Base-by-base conservation (phyloP, 2,329 filamentous ascomycete genomes). In the Aspergillus uvarum region DNA sequence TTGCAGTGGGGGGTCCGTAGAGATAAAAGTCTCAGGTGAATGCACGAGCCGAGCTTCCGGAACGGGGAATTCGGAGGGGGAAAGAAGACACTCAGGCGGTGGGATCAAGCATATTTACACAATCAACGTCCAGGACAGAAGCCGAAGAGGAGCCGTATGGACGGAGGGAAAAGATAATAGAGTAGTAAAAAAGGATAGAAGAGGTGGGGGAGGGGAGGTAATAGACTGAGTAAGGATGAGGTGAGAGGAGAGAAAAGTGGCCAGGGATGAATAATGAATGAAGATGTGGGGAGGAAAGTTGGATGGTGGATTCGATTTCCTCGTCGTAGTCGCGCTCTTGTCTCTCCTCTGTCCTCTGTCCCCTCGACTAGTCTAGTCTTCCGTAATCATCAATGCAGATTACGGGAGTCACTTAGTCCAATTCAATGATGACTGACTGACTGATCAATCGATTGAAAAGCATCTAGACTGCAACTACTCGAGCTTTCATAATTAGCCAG, bases 81-180 rank as follows among this genome's bases (percentile, higher is more conserved):
- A 8, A 29, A 29, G 26, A 29, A 52, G 19, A 48, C 48, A 50
- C 59, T 65, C 38, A 64, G 48, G 55, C 53, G 42, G 35, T 56
- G 38, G 58, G 51, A 52, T 35, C 49, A 60, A 61, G 42, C 65
- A 67, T 66, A 62, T 63, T 66, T 66, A 62, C 58, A 63, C 42
- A 6, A 21, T 26, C 31, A 47, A 35, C 42, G 29, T 51, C 32
- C 42, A 48, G 49, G 44, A 57, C 35, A 51, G 49, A 51, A 61
- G 56, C 56, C 21, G 59, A 26, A 35, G 47, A 35, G 32, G 21
- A 42, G 50, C 19, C 4, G 24, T 44, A 42, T 10, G 24, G 11
- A 8, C 16, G 8, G 26, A 24, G 29, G 32, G 52, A 50, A 42
- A 26, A 26, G 31, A 52, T 44, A 16, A 6, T 16, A 16, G 16